Evolutionary conservation across 257 asterid genomes (phyloP).

Genomic region (Solanum appendiculatum): DNA sequence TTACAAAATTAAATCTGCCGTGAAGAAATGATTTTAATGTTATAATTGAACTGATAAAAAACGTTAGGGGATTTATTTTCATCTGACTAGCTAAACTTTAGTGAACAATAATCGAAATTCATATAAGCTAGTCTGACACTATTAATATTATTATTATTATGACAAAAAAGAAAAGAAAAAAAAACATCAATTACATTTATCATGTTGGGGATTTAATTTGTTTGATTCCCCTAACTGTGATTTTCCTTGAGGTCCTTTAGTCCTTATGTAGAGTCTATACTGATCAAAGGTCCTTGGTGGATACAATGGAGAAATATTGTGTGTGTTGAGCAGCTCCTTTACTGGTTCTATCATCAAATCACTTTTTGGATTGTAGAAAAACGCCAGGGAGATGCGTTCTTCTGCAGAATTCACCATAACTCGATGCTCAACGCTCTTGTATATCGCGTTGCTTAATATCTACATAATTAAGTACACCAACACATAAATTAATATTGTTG

Average conservation of each 20-base stretch:
- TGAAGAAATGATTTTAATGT: too few relatives aligned
- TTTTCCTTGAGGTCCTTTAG: slow-evolving; percentile 65
- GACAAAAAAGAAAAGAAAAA: background rate
- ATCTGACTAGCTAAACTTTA: too few relatives aligned
- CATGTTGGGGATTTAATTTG: background rate
- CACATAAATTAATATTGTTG: background rate
- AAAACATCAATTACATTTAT: background rate
- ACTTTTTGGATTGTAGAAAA: slow-evolving; percentile 59
- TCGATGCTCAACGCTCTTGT: slow-evolving; percentile 68
- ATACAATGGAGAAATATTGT: slow-evolving; percentile 35
- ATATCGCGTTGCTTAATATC: slow-evolving; percentile 56
- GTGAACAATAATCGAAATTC: background rate
- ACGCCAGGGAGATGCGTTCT: slow-evolving; percentile 57
- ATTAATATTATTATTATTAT: background rate
- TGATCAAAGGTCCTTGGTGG: slow-evolving; percentile 59
- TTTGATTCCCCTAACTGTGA: slow-evolving; percentile 38
- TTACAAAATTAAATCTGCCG: background rate
- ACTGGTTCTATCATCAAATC: slow-evolving; percentile 48
- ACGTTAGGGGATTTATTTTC: background rate
- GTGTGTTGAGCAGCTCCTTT: slow-evolving; percentile 35
- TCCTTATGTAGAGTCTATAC: slow-evolving; percentile 62
- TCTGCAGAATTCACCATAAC: slow-evolving; percentile 47
- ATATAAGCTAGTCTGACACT: background rate
- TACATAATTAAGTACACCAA: background rate
- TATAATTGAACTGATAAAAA: background rate